Percentiles rank a stretch among this genome's conserved stretches.
Evolutionary conservation across 331 rosid genomes (phyloP).

Genomic region (Dryas integrifolia): DNA sequence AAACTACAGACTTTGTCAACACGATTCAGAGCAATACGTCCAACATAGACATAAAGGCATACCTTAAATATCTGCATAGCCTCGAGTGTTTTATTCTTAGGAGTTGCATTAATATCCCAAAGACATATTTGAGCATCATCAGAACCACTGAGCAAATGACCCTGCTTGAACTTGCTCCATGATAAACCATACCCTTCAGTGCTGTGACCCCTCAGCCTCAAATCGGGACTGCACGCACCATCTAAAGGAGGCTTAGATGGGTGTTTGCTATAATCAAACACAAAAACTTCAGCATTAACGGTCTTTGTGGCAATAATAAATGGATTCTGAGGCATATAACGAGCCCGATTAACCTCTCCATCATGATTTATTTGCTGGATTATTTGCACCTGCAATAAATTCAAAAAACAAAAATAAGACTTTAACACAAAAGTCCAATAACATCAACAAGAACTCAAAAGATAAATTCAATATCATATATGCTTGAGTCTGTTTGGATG

Average conservation of each 20-base stretch:
- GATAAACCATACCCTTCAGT: slow-evolving; percentile 99
- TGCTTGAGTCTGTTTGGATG: not conserved
- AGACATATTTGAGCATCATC: slow-evolving; percentile 99
- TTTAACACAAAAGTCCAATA: not conserved
- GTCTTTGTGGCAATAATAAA: slow-evolving; percentile 94
- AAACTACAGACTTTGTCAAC: not conserved
- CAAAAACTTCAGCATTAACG: slow-evolving; percentile 86
- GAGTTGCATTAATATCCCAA: slow-evolving; percentile 86
- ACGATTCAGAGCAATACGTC: not conserved
- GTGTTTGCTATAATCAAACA: slow-evolving; percentile 92
- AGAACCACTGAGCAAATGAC: slow-evolving; percentile 93
- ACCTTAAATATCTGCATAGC: slow-evolving; percentile 92
- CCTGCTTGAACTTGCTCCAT: slow-evolving; percentile 92
- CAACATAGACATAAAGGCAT: slow-evolving; percentile 1
- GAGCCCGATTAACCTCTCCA: slow-evolving; percentile 95
- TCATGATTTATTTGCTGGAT: slow-evolving; percentile 97
- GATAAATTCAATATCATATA: not conserved
- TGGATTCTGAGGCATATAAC: slow-evolving; percentile 89
- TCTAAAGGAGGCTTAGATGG: slow-evolving; percentile 95
- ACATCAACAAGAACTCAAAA: not conserved
- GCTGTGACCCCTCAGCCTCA: slow-evolving; percentile 84
- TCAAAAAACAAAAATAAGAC: not conserved
- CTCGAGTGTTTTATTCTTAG: slow-evolving; percentile 75
- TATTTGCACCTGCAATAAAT: slow-evolving; percentile 64
- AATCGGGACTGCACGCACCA: slow-evolving; percentile 90